These are phyloP conservation scores for Saccharomycopsis hybrid DNA, from an alignment of 1,139 yeast species.

Conservation along the genomic window DNA sequence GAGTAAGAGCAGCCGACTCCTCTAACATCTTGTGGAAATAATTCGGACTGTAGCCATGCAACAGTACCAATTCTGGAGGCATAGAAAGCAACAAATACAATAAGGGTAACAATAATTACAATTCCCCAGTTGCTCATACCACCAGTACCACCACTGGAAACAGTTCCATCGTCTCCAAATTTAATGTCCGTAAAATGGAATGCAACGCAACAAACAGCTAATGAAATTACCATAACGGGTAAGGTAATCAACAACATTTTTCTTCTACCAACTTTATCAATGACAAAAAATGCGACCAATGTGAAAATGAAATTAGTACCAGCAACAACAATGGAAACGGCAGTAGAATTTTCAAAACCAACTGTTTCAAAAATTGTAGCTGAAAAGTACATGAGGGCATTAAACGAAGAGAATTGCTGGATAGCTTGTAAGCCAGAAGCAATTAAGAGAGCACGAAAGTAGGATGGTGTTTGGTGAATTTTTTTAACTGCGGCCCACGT, in stretches of 20 bases:
- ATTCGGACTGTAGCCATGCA: slow-evolving; percentile 97
- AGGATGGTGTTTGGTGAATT: slow-evolving; percentile 70
- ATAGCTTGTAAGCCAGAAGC: slow-evolving; percentile 93
- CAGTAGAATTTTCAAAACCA: slow-evolving; percentile 80
- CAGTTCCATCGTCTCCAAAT: slow-evolving; percentile 44
- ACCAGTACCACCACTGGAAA: slow-evolving; percentile 35
- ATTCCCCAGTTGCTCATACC: slow-evolving; percentile 80
- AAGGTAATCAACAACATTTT: slow-evolving; percentile 64
- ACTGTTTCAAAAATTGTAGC: slow-evolving; percentile 84
- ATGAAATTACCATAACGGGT: slow-evolving; percentile 71
- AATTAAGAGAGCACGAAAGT: slow-evolving; percentile 78
- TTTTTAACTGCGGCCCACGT: slow-evolving; percentile 59
- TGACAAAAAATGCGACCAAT: slow-evolving; percentile 69
- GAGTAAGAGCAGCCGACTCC: slow-evolving; percentile 89
- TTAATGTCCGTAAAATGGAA: slow-evolving; percentile 71
- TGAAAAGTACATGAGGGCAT: slow-evolving; percentile 89
- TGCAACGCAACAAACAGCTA: slow-evolving; percentile 76
- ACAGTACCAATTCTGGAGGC: slow-evolving; percentile 94
- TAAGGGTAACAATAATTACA: slow-evolving; percentile 78
- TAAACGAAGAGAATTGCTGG: slow-evolving; percentile 94
- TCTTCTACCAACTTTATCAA: slow-evolving; percentile 84
- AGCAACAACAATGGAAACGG: slow-evolving; percentile 88
- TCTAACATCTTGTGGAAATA: slow-evolving; percentile 87
- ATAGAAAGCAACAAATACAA: slow-evolving; percentile 77
- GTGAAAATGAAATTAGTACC: slow-evolving; percentile 90